These are phyloP conservation scores for Mortierella sp. DNA, from an alignment of 371 early-diverging fungal genomes.

Conservation along the genomic window DNA sequence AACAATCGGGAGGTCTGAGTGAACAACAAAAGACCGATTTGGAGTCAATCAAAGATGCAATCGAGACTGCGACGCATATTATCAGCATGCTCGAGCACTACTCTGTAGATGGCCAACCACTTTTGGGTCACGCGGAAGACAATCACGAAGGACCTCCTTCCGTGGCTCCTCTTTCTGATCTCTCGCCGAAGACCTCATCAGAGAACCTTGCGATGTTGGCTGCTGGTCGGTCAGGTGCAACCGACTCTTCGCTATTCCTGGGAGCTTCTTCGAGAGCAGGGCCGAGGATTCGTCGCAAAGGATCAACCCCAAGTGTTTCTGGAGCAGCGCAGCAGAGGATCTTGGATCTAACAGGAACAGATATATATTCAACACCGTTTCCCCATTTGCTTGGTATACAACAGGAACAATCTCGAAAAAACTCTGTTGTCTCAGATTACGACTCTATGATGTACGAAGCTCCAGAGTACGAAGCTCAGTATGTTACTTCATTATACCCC, in stretches of 20 bases:
- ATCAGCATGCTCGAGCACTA: conserved; percentile 52
- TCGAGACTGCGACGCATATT: conserved; percentile 51
- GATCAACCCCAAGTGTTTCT: conserved; percentile 31
- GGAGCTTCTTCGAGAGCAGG: conserved; percentile 39
- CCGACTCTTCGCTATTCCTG: conserved; percentile 39
- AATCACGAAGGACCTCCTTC: conserved; percentile 28
- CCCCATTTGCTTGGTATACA: conserved; percentile 45
- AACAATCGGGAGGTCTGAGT: not conserved
- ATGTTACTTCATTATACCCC: conserved; percentile 50
- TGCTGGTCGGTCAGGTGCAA: conserved; percentile 27
- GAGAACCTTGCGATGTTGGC: conserved; percentile 48
- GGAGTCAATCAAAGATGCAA: conserved; percentile 50
- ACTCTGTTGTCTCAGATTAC: conserved; percentile 53
- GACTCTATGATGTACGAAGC: conserved; percentile 45
- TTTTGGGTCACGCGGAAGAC: conserved; percentile 47
- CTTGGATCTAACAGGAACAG: conserved; percentile 21
- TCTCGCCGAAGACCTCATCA: conserved; percentile 51
- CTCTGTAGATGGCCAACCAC: conserved; percentile 51
- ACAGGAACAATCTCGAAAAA: conserved; percentile 48
- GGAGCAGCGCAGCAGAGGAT: conserved; percentile 26
- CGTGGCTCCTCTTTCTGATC: conserved; percentile 33
- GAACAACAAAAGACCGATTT: conserved; percentile 43
- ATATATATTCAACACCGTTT: conserved; percentile 21
- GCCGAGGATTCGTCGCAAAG: conserved; percentile 39
- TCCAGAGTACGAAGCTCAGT: conserved; percentile 51